Evolutionary conservation across 2,329 filamentous ascomycete species (phyloP).

Genomic region (Aspergillus floridensis): DNA sequence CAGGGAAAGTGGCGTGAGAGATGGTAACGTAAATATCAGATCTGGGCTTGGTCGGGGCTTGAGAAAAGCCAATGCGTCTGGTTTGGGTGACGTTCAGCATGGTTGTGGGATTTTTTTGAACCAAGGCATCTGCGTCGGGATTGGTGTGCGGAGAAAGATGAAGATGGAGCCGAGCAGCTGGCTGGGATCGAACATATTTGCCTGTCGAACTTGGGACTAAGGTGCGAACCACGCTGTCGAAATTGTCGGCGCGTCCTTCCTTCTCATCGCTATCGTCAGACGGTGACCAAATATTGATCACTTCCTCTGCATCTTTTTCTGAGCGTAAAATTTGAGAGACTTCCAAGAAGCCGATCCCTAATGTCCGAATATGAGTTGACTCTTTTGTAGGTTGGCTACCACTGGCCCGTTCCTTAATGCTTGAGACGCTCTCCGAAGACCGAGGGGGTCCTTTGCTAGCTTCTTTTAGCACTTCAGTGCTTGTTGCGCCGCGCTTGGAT

Average conservation of each 20-base stretch:
- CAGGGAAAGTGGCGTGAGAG: slow-evolving; percentile 72
- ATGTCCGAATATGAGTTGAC: slow-evolving; percentile 58
- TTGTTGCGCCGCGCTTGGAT: slow-evolving; percentile 33
- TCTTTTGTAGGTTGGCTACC: slow-evolving; percentile 31
- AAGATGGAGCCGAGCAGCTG: slow-evolving; percentile 74
- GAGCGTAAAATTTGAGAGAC: slow-evolving; percentile 73
- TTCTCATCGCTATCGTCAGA: slow-evolving; percentile 55
- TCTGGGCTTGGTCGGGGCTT: slow-evolving; percentile 79
- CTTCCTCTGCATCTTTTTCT: slow-evolving; percentile 69
- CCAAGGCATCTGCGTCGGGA: slow-evolving; percentile 73
- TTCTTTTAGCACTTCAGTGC: slow-evolving; percentile 32
- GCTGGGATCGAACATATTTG: slow-evolving; percentile 68
- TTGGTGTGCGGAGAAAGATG: slow-evolving; percentile 75
- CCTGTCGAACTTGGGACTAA: slow-evolving; percentile 72
- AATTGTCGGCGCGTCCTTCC: slow-evolving; percentile 61
- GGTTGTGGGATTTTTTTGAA: slow-evolving; percentile 82
- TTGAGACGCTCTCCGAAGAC: slow-evolving; percentile 32
- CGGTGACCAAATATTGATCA: slow-evolving; percentile 74
- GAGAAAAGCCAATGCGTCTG: slow-evolving; percentile 88
- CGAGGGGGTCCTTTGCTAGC: slow-evolving; percentile 27
- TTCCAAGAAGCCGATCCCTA: slow-evolving; percentile 75
- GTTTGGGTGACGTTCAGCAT: slow-evolving; percentile 79
- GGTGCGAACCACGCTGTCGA: slow-evolving; percentile 70
- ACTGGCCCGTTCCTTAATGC: slow-evolving; percentile 25
- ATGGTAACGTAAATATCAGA: slow-evolving; percentile 95